Conservation (phyloP, 805 yeast species). For the Phaffomyces thermotolerans region DNA sequence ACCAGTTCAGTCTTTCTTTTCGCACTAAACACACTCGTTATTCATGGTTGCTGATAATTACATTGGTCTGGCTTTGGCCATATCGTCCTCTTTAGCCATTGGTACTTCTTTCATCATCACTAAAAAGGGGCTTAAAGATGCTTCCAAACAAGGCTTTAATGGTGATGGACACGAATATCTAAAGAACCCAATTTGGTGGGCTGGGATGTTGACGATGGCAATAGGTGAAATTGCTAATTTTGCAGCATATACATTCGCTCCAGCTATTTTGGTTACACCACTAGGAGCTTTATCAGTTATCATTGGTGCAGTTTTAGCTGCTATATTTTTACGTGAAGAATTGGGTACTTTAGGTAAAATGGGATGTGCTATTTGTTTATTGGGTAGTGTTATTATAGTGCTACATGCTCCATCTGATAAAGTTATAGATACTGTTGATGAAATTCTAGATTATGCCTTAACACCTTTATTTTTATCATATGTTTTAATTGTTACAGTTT, state of each 20-base stretch:
- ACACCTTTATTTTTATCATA: conserved; percentile 72
- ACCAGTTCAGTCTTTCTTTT: not conserved
- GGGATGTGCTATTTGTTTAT: conserved; percentile 87
- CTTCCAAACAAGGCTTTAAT: conserved; percentile 54
- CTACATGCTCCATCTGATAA: conserved; percentile 93
- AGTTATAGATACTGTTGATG: conserved; percentile 83
- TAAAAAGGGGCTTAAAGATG: conserved; percentile 74
- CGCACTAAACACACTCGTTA: not conserved
- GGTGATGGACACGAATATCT: conserved; percentile 76
- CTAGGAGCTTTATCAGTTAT: conserved; percentile 85
- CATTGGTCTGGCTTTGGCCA: conserved; percentile 82
- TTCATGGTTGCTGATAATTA: conserved; percentile 63
- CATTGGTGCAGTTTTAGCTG: conserved; percentile 87
- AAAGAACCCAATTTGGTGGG: conserved; percentile 89
- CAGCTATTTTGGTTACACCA: conserved; percentile 88
- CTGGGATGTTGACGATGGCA: conserved; percentile 87
- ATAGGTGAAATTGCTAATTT: conserved; percentile 87
- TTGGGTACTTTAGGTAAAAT: conserved; percentile 81
- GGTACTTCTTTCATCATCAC: conserved; percentile 89
- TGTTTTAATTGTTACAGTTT: conserved; percentile 52
- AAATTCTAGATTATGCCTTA: conserved; percentile 71
- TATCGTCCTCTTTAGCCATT: conserved; percentile 80
- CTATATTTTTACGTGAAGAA: conserved; percentile 77
- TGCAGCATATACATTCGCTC: conserved; percentile 94
- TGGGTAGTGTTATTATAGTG: conserved; percentile 84